Evolutionary conservation across 805 yeast genomes (phyloP), one percentile per base, ranked within the genome.

Genomic region (Tetrapisispora taiwanensis): DNA sequence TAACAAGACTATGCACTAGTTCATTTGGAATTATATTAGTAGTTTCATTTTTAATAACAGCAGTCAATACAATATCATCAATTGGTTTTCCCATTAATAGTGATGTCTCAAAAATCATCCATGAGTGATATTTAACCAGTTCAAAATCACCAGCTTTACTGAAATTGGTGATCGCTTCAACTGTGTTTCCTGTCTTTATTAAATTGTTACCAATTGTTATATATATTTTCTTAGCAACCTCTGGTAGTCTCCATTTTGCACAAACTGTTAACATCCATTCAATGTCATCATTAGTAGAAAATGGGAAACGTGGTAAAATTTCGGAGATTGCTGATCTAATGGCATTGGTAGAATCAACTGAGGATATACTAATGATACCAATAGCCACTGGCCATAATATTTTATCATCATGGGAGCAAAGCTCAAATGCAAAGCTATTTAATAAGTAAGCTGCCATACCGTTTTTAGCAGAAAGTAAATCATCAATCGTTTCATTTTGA

Each of bases 241-340:
- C 63, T n/a, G 77, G 69, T 35, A 83, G 59, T 52, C 74, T 75
- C 58, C 83, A 68, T 52, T 79, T 73, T 12, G 88, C 84, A 65
- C 90, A 82, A 5, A 84, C 68, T 2, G 85, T 75, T 42, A 84
- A 65, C 37, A 81, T 74, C 90, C 90, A 84, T 59, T 84, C 92
- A 48, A 81, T 70, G 56, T 84, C 94, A 57, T 83, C 89, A 55
- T 79, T 81, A 8, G 80, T 79, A 43, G 72, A 65, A 54, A 78
- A 79, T 36, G 78, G 69, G 55, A 69, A 83, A 19, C 70, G 71
- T 5, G 86, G 85, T 30, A 84, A 62, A 39, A 75, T 70, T 47
- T 76, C 79, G 4, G 76, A 71, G 30, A 84, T 69, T 1, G 75
- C 55, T 32, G 47, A 37, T 42, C 54, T 60, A 36, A 55, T 60